Evolutionary conservation across 1,284 basidiomycete genomes (phyloP), one percentile per base, ranked within the genome.

Genomic region (Ceratobasidium sp.): DNA sequence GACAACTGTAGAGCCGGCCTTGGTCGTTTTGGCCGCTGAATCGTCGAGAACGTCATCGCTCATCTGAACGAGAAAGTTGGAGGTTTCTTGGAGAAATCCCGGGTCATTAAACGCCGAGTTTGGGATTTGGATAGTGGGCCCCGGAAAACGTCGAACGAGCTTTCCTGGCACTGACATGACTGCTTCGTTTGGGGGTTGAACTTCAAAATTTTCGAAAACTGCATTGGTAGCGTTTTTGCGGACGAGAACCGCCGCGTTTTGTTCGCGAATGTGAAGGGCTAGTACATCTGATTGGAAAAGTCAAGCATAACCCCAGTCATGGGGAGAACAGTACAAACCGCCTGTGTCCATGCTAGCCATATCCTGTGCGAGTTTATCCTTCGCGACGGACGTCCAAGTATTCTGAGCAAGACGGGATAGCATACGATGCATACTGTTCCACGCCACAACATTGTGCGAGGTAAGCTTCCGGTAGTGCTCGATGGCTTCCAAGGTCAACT

Each of bases 221-320:
- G n/a, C n/a, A n/a, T n/a, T 78, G 0, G 81, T 79, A 4, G 76
- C 61, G 0, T 76, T 69, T 61, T 80, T 81, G 37, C 83, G 81
- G 39, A 86, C 61, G 9, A 86, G 79, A 5, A 87, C 71, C 22
- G 80, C 84, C 0, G 86, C 84, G 72, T 87, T 86, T 76, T 87
- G 86, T 0, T 81, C 81, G 19, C 81, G 79, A 22, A 86, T 81
- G 14, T 82, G 79, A 31, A 85, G 77, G 1, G 79, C 79, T n/a
- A 84, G 64, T 13, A 82, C 64, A 81, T 83, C 76, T 83, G 7
- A 77, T 14, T 24, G 8, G 0, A 34, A 16, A 22, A 1, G 2
- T 2, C 46, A 2, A 62, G 59, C 59, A 27, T 1, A 5, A 37
- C 19, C 6, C 19, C 14, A 46, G 0, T 11, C 1, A 2, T 13